A percentile compares a stretch with the other conserved stretches of the same genome.
Conservation (phyloP, 78 protist species). For the Diacronema lutheri region DNA sequence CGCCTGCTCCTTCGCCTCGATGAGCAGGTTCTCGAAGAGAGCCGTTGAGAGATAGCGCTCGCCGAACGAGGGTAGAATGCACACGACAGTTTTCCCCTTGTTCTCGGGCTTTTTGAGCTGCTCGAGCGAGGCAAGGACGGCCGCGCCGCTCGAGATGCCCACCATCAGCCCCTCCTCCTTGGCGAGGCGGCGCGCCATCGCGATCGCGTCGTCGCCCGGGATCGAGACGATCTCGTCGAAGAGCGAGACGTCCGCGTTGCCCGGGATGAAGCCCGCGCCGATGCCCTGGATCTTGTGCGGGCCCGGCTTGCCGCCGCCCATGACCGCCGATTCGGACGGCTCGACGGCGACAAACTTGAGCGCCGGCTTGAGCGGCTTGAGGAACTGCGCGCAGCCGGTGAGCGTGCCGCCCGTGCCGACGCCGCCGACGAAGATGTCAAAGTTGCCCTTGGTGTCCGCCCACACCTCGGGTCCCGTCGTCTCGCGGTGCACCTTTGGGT, state of each 20-base stretch:
- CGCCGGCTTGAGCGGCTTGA: slow-evolving; percentile 36
- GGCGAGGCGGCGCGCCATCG: slow-evolving; percentile 14
- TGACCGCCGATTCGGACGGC: slow-evolving; percentile 43
- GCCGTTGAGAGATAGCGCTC: slow-evolving; percentile 49
- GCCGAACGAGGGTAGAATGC: slow-evolving; percentile 34
- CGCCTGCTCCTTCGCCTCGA: slow-evolving; percentile 6
- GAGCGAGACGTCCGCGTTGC: background rate
- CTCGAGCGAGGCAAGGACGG: slow-evolving; percentile 28
- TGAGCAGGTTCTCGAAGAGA: slow-evolving; percentile 5
- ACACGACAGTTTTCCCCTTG: slow-evolving; percentile 42
- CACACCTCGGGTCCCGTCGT: slow-evolving; percentile 33
- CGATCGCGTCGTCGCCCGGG: slow-evolving; percentile 37
- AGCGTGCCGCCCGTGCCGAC: slow-evolving; percentile 53
- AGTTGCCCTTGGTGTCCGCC: slow-evolving; percentile 7
- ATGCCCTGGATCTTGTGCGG: slow-evolving; percentile 88
- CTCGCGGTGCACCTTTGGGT: slow-evolving; percentile 19
- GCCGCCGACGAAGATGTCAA: slow-evolving; percentile 34
- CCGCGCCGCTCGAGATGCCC: slow-evolving; percentile 48
- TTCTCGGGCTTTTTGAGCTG: slow-evolving; percentile 15
- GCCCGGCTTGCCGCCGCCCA: slow-evolving; percentile 53
- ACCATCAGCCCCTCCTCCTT: slow-evolving; percentile 30
- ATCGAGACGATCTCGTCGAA: slow-evolving; percentile 42
- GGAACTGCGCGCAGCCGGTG: slow-evolving; percentile 36
- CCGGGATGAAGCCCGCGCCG: slow-evolving; percentile 84
- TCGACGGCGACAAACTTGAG: slow-evolving; percentile 48